A percentile compares a stretch with the other conserved stretches of the same genome.
Conservation (phyloP, 441 rosid species). For the Pelargonium cotyledonis region DNA sequence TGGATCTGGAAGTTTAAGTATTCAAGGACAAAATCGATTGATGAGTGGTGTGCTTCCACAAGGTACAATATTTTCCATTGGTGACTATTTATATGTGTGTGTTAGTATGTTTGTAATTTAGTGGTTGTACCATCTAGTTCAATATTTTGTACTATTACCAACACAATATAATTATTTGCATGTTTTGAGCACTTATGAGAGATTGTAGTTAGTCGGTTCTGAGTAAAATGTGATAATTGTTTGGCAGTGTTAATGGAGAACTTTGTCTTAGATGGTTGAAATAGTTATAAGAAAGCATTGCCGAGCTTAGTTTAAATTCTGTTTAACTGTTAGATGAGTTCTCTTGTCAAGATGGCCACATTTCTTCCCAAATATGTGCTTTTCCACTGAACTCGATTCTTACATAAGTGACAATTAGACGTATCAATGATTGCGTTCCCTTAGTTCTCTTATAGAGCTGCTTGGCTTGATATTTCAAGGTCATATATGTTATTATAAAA, state of each 20-base stretch:
- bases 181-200: not conserved
- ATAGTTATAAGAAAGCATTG: not conserved
- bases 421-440: no score
- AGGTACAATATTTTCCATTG: conserved; percentile 40
- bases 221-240: not conserved
- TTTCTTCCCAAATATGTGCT: not conserved
- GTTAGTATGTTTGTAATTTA: no score
- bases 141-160: not conserved
- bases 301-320: not conserved
- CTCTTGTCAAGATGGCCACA: not conserved
- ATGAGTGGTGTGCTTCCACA: conserved; percentile 83
- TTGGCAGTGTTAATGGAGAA: not conserved
- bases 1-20: conserved; percentile 72
- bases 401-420: not conserved
- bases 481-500: not conserved
- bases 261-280: not conserved
- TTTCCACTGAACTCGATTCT: not conserved
- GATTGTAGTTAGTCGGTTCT: not conserved
- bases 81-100: not conserved
- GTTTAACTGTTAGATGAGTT: not conserved
- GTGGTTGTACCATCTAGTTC: not conserved
- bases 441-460: not conserved
- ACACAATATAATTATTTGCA: not conserved
- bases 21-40: conserved; percentile 86
- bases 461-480: not conserved